These are phyloP conservation scores for Phytophthora fragariae DNA, from an alignment of 352 stramenopile species.

Conservation along the genomic window DNA sequence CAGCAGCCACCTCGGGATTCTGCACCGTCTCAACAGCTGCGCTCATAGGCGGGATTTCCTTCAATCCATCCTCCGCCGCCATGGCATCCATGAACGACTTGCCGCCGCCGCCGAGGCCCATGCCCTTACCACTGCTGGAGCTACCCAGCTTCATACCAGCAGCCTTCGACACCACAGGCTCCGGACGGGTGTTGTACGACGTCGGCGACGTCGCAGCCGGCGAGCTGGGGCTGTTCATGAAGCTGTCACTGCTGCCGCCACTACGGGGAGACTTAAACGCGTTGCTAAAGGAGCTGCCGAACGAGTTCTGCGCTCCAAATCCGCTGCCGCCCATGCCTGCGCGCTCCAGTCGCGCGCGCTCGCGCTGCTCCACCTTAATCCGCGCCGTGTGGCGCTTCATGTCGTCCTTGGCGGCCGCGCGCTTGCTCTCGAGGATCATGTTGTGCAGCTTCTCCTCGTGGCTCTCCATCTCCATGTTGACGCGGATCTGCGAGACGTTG, in stretches of 20 bases:
- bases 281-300: slow-evolving; percentile 71
- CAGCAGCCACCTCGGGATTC: slow-evolving; percentile 64
- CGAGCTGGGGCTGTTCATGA: slow-evolving; percentile 48
- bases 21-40: slow-evolving; percentile 64
- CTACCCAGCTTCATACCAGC: slow-evolving; percentile 77
- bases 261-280: slow-evolving; percentile 76
- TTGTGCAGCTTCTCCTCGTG: slow-evolving; percentile 99
- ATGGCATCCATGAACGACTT: slow-evolving; percentile 90
- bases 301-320: slow-evolving; percentile 80
- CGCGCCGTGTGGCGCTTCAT: slow-evolving; percentile 90
- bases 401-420: slow-evolving; percentile 88
- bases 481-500: slow-evolving; percentile 93
- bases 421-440: slow-evolving; percentile 98
- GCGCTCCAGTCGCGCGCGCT: slow-evolving; percentile 80
- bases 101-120: slow-evolving; percentile 69
- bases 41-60: slow-evolving; percentile 89
- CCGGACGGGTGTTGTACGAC: slow-evolving; percentile 65
- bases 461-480: slow-evolving; percentile 99
- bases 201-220: slow-evolving; percentile 67
- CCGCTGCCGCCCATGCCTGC: slow-evolving; percentile 71
- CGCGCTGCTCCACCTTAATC: slow-evolving; percentile 90
- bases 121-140: slow-evolving; percentile 47
- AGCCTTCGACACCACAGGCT: slow-evolving; percentile 59
- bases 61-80: slow-evolving; percentile 85
- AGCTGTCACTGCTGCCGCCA: slow-evolving; percentile 46